phyloP scores from a whole-genome alignment of 257 asterid genomes.

The Solanum peruvianum region DNA sequence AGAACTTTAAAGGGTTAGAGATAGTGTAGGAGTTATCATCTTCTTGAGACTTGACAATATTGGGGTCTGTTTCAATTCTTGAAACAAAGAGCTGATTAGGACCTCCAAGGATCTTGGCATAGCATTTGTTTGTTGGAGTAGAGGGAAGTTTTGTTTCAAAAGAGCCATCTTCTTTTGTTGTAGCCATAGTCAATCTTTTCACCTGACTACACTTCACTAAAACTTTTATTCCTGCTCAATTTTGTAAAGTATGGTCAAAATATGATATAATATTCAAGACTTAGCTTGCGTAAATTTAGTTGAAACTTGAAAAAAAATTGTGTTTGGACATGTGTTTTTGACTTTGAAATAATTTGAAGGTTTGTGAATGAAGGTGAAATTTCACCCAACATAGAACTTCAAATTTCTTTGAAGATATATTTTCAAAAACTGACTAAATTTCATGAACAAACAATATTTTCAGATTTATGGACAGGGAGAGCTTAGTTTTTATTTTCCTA shows the following conservation, averaged over 20 bases:
- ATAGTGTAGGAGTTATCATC: conserved; percentile 24
- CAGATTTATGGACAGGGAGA: background rate
- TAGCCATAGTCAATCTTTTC: conserved; percentile 32
- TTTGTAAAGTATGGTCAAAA: background rate
- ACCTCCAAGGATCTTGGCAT: conserved; percentile 80
- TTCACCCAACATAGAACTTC: background rate
- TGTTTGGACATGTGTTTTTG: background rate
- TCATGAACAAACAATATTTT: background rate
- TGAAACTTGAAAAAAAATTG: background rate
- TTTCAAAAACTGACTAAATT: background rate
- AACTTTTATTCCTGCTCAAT: conserved; percentile 42
- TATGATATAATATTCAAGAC: background rate
- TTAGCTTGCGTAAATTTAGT: background rate
- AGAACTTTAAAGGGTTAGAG: conserved; percentile 47
- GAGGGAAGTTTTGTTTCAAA: conserved; percentile 29
- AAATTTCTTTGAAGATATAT: background rate
- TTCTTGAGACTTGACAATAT: conserved; percentile 16
- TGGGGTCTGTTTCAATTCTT: conserved; percentile 10
- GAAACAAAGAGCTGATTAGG: conserved; percentile 40
- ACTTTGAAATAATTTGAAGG: background rate
- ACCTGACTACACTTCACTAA: conserved; percentile 52
- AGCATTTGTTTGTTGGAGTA: conserved; percentile 19
- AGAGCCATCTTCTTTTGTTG: conserved; percentile 49
- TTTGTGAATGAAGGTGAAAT: background rate
- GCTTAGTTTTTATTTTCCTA: background rate